Conservation (phyloP, 176 grass and related monocot species). For the Cenchrus americanus region DNA sequence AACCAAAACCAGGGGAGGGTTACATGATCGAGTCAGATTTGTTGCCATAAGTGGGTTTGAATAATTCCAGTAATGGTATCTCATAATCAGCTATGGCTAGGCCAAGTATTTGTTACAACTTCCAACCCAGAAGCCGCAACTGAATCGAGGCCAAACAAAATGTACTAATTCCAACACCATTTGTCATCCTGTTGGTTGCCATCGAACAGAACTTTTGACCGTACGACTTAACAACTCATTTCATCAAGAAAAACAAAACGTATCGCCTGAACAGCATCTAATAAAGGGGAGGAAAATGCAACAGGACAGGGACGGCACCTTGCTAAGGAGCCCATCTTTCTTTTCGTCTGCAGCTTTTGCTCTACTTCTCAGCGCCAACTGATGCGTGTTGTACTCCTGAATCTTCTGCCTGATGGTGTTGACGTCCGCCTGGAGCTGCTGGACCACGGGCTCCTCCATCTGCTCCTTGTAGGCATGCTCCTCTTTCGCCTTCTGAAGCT, state of each 20-base stretch:
- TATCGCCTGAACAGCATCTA: background rate
- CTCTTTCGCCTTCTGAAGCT: slow-evolving; percentile 61
- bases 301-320: slow-evolving; percentile 46
- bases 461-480: slow-evolving; percentile 54
- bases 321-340: slow-evolving; percentile 46
- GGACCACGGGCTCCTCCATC: slow-evolving; percentile 60
- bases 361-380: slow-evolving; percentile 48
- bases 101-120: background rate
- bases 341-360: slow-evolving; percentile 43
- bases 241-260: background rate
- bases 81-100: background rate
- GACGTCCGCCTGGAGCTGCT: slow-evolving; percentile 57
- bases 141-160: background rate
- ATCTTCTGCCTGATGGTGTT: slow-evolving; percentile 56
- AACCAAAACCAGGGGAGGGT: background rate
- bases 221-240: background rate
- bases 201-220: background rate
- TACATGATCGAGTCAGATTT: background rate
- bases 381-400: slow-evolving; percentile 75
- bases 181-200: background rate
- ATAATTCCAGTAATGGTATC: background rate
- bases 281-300: background rate
- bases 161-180: background rate
- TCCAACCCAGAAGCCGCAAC: background rate
- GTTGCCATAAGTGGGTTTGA: background rate